phyloP scores from a whole-genome alignment of 2,329 filamentous ascomycete genomes.

The Capronia americana region DNA sequence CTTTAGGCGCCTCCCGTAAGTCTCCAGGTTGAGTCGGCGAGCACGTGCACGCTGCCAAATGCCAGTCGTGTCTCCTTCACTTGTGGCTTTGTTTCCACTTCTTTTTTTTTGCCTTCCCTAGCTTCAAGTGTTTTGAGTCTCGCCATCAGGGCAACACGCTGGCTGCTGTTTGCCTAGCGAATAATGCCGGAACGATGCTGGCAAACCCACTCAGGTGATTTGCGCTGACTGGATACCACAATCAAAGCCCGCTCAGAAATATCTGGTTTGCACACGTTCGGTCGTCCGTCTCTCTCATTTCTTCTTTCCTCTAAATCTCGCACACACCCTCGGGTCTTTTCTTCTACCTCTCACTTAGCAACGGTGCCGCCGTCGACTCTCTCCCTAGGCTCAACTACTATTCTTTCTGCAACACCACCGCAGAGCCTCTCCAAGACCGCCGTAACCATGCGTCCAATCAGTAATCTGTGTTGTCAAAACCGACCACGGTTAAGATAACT shows the following conservation, averaged over 20 bases:
- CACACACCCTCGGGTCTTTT: background rate
- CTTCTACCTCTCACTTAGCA: background rate
- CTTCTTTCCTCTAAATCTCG: conserved; percentile 4
- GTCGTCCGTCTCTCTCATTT: background rate
- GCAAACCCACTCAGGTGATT: conserved; percentile 2
- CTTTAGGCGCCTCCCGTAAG: background rate
- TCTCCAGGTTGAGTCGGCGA: background rate
- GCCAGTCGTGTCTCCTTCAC: background rate
- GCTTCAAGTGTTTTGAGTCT: background rate
- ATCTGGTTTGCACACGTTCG: conserved; percentile 10
- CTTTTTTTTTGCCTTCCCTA: conserved; percentile 10
- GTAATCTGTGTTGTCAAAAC: conserved; percentile 24
- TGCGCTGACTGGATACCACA: conserved; percentile 13
- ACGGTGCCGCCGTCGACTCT: background rate
- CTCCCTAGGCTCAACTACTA: background rate
- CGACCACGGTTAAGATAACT: conserved; percentile 35
- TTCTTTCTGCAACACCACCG: conserved; percentile 14
- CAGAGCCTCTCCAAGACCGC: conserved; percentile 26
- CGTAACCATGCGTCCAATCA: conserved; percentile 30
- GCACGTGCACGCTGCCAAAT: background rate
- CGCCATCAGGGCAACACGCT: background rate
- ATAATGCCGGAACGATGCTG: background rate
- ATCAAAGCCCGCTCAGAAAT: conserved; percentile 4
- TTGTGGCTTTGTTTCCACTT: conserved; percentile 2
- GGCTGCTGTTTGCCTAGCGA: background rate